Base-by-base conservation (phyloP, 495 filamentous ascomycete genomes). In the Aspergillus ostianus region DNA sequence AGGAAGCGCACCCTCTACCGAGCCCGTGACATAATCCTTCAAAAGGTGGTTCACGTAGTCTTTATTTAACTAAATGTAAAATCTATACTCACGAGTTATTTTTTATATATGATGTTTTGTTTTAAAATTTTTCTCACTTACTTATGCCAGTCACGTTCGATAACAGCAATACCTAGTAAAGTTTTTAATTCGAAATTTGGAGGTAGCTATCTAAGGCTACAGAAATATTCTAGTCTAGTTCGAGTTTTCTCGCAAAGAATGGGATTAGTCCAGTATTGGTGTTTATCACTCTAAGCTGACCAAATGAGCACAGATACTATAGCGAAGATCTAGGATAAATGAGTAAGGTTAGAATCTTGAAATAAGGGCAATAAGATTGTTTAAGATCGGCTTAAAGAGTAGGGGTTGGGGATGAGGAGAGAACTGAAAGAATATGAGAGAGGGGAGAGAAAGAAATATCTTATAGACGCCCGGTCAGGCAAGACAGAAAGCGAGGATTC, bases 161-260 rank as follows among this genome's bases (percentile, higher is more conserved):
- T 51, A 9, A 67, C 57, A 10, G 69, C 60, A 47, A 72, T 56
- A 41, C 61, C 67, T 70, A 51, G 2, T n/a, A 70, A 53, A 0
- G 62, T 74, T 50, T 53, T 72, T 18, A 49, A 64, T 51, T 70
- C 72, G 50, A 65, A 74, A 32, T 72, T 72, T 58, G 56, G 66
- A 56, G 65, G 67, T 12, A 74, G 68, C 66, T 53, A 72, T 72
- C 68, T 48, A 56, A 64, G 50, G 59, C 59, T 64, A 12, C 60
- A 50, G 53, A 66, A 68, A 65, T 74, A 45, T 48, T 72, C 53
- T 7, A 74, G 64, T 62, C 69, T 69, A 4, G 67, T 57, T 68
- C 58, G 56, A 64, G 66, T 69, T 59, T 69, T 64, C 58, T 72
- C 62, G 48, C 57, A 69, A 59, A 74, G 68, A 41, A 74, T 73